Evolutionary conservation across 352 stramenopile genomes (phyloP).

Genomic region (Hyaloperonospora arabidopsidis): DNA sequence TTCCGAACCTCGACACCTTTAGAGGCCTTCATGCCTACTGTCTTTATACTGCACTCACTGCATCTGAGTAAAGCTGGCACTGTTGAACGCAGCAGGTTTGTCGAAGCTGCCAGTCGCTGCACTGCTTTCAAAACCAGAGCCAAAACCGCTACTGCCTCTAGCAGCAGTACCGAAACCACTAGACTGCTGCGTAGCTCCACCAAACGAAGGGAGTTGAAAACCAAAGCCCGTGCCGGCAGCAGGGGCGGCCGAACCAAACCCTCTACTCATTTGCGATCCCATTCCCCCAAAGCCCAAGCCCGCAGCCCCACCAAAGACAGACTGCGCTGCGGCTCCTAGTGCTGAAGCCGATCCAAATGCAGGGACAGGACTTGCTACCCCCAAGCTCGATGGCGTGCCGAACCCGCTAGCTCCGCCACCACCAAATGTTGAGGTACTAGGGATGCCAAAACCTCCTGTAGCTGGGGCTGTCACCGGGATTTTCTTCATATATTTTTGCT

Average conservation of each 20-base stretch:
- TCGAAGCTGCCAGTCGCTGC: slow-evolving; percentile 25
- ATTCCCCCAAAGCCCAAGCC: slow-evolving; percentile 21
- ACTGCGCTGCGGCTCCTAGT: slow-evolving; percentile 31
- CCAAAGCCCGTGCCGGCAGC: slow-evolving; percentile 20
- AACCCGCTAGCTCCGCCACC: slow-evolving; percentile 30
- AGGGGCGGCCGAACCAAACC: slow-evolving; percentile 27
- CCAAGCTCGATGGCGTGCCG: slow-evolving; percentile 42
- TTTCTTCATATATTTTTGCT: slow-evolving; percentile 66
- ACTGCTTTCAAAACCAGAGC: slow-evolving; percentile 31
- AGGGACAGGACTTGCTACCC: slow-evolving; percentile 26
- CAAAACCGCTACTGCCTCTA: slow-evolving; percentile 18
- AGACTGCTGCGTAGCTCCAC: slow-evolving; percentile 13
- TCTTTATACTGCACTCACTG: slow-evolving; percentile 16
- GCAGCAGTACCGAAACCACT: slow-evolving; percentile 29
- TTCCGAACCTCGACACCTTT: neutral
- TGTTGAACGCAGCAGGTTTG: slow-evolving; percentile 32
- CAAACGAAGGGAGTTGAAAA: slow-evolving; percentile 32
- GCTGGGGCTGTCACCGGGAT: slow-evolving; percentile 8
- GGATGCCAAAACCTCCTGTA: slow-evolving; percentile 36
- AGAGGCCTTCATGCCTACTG: neutral
- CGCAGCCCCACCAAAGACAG: slow-evolving; percentile 26
- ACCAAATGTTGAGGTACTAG: slow-evolving; percentile 31
- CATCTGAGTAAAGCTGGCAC: slow-evolving; percentile 53
- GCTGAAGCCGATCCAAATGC: slow-evolving; percentile 47
- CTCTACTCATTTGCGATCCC: slow-evolving; percentile 23